Evolutionary conservation across 441 rosid species (phyloP).

Genomic region (Gossypium laxum): DNA sequence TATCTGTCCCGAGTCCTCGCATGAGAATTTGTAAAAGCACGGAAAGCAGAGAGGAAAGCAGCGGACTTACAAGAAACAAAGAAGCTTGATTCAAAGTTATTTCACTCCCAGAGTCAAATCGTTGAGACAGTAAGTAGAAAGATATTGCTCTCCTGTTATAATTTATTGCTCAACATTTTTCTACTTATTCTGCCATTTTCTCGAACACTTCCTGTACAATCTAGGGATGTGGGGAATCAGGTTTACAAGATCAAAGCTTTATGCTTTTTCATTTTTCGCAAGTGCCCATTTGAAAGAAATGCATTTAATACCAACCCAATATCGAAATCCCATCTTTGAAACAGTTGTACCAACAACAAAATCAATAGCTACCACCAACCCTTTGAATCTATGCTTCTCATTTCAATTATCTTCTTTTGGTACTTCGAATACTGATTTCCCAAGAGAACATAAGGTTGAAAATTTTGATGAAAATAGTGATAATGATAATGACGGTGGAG

Average conservation of each 20-base stretch:
- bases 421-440: conserved; percentile 25
- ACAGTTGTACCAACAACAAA: not conserved
- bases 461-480: conserved; percentile 14
- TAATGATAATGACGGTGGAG: conserved; percentile 17
- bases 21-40: not conserved
- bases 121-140: not conserved
- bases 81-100: not conserved
- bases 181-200: conserved; percentile 27
- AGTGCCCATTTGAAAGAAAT: conserved; percentile 10
- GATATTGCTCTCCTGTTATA: not conserved
- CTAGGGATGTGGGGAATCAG: conserved; percentile 39
- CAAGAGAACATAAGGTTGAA: not conserved
- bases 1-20: not conserved
- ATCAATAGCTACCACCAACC: not conserved
- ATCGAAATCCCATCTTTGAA: conserved; percentile 14
- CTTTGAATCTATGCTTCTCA: conserved; percentile 12
- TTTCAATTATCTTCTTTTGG: conserved; percentile 26
- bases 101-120: not conserved
- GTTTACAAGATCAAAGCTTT: conserved; percentile 25
- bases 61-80: not conserved
- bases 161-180: not conserved
- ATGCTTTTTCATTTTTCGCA: conserved; percentile 19
- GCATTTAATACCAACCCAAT: conserved; percentile 14
- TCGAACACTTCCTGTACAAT: conserved; percentile 27
- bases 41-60: not conserved